These are phyloP conservation scores for Pseudogymnoascus sp. DNA, from an alignment of 2,329 filamentous ascomycete genomes.

Conservation along the genomic window DNA sequence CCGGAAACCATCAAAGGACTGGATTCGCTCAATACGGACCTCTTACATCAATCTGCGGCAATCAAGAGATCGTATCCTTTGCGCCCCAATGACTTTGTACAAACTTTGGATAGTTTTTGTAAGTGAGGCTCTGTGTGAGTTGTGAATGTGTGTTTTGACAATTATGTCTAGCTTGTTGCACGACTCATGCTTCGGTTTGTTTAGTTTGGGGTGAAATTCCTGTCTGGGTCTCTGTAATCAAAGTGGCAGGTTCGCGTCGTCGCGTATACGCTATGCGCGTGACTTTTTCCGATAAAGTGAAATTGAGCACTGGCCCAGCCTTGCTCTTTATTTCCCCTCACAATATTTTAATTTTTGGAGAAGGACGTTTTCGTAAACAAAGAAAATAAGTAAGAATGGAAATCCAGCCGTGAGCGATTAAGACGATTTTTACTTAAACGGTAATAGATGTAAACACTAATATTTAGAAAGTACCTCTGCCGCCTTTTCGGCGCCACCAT, in stretches of 20 bases:
- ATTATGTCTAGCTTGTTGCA: background rate
- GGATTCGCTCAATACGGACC: constrained; percentile 4
- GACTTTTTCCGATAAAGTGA: constrained; percentile 7
- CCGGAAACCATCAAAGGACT: constrained; percentile 8
- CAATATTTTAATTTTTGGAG: background rate
- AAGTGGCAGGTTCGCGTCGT: constrained; percentile 10
- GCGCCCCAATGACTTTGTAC: background rate
- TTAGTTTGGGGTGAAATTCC: constrained; percentile 7
- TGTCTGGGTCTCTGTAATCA: constrained; percentile 6
- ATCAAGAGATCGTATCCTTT: background rate
- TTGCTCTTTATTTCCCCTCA: background rate
- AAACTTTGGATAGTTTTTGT: background rate
- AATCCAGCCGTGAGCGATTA: background rate
- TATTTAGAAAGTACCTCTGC: background rate
- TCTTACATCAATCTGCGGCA: constrained; percentile 5
- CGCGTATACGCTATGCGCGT: constrained; percentile 9
- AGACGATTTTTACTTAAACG: background rate
- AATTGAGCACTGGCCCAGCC: background rate
- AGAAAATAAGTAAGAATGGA: background rate
- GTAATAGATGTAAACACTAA: background rate
- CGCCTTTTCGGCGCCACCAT: background rate
- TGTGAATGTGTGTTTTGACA: constrained; percentile 1
- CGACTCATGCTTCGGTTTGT: constrained; percentile 5
- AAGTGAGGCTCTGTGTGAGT: background rate
- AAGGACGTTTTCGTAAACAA: background rate